Percentiles rank a stretch among this genome's conserved stretches.
phyloP scores from a whole-genome alignment of 2,329 filamentous ascomycete genomes.

The Penicillium expansum region DNA sequence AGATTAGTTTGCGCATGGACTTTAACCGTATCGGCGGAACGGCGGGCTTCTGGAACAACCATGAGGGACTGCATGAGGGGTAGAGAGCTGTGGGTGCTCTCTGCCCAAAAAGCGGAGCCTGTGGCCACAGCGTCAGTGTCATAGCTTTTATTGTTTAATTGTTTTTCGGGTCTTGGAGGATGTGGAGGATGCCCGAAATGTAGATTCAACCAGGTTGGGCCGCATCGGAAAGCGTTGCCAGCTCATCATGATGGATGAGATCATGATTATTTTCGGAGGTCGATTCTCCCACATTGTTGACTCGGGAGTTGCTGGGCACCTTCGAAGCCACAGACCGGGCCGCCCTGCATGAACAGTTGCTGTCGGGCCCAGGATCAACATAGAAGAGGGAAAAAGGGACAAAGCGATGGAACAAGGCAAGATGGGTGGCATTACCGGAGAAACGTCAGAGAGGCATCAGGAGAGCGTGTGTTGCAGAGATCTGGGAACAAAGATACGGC shows the following conservation, averaged over 20 bases:
- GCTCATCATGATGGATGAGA: conserved; percentile 9
- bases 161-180: not conserved
- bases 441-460: not conserved
- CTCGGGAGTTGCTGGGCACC: conserved; percentile 1
- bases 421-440: not conserved
- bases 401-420: conserved; percentile 3
- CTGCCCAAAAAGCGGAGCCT: conserved; percentile 23
- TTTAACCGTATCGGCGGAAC: conserved; percentile 19
- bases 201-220: conserved; percentile 9
- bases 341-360: conserved; percentile 31
- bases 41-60: conserved; percentile 23
- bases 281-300: not conserved
- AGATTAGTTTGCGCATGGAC: conserved; percentile 14
- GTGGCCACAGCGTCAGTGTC: conserved; percentile 7
- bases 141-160: conserved; percentile 5
- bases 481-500: conserved; percentile 9
- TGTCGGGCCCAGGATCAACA: conserved; percentile 8
- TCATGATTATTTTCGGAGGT: not conserved
- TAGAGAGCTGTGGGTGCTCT: conserved; percentile 16
- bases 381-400: not conserved
- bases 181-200: conserved; percentile 6
- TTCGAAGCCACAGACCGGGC: conserved; percentile 22
- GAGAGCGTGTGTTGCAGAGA: conserved; percentile 1
- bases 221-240: conserved; percentile 13
- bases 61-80: conserved; percentile 19